Base-by-base conservation (phyloP, 2,329 filamentous ascomycete species). In the Neopestalotiopsis sp. region DNA sequence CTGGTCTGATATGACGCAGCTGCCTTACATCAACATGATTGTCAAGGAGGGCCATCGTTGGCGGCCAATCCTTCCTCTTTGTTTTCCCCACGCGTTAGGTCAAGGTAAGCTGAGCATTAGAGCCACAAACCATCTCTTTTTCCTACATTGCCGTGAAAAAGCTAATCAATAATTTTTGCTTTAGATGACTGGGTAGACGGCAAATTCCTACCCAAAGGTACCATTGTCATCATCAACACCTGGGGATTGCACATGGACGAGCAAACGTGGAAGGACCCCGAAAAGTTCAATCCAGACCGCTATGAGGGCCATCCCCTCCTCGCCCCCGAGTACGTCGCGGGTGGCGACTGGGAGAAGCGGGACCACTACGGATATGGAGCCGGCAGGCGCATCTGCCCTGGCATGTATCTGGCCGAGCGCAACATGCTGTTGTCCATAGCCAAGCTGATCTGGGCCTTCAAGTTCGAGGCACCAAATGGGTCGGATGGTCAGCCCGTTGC, bases 401-500 rank as follows among this genome's bases (percentile, higher is more conserved):
- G 85, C 0, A 83, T 85, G 13, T 83, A 87, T 68, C 78, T 88
- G 4, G 83, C 84, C 2, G 84, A 87, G 74, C 79, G 83, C 4
- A 83, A 78, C 30, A 74, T 86, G 20, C 82, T 79, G 68, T 58
- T 81, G 0, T 75, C 72, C 45, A 75, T 81, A 14, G 75, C 82
- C 0, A 80, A 80, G 67, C 65, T 84, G 0, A 70, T 88, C 0
- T 88, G 86, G 86, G 84, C 80, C 0, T 86, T 85, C 70, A 20
- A 32, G 59, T 9, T 64, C 13, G 61, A 64, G 24, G 40, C 32
- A 38, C 24, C 24, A 28, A 28, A 28, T 28, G 24, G 24, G 24
- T 9, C 2, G 2, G 34, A 24, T 30, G 59, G 59, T n/a, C 14
- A 38, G 14, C 24, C 59, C n/a, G 34, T 61, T 32, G 24, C 56